Percentiles rank a stretch among this genome's conserved stretches.
These are phyloP conservation scores for Astraeus odoratus DNA, from an alignment of 768 basidiomycete genomes.

Conservation along the genomic window DNA sequence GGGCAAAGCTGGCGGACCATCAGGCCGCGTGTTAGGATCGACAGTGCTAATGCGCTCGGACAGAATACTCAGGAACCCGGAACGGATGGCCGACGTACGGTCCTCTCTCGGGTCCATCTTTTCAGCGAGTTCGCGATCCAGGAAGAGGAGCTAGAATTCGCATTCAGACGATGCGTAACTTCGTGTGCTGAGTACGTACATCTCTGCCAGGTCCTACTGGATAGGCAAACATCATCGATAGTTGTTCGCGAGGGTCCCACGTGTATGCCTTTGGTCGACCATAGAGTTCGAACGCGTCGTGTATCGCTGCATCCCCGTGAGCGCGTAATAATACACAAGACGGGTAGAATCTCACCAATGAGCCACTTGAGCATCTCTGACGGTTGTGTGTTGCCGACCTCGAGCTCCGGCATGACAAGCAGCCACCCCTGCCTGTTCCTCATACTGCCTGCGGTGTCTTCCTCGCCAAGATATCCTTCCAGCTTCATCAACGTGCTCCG, in stretches of 20 bases:
- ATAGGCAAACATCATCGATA: constrained; percentile 90
- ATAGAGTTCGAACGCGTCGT: constrained; percentile 83
- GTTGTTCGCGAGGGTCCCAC: constrained; percentile 82
- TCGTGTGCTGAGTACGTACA: constrained; percentile 39
- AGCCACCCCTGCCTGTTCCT: constrained; percentile 76
- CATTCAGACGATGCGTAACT: constrained; percentile 8
- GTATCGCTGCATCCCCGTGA: constrained; percentile 47
- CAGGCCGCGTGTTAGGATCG: constrained; percentile 12
- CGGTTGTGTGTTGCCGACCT: constrained; percentile 52
- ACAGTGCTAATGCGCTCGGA: constrained; percentile 53
- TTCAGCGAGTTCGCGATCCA: constrained; percentile 79
- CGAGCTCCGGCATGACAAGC: constrained; percentile 84
- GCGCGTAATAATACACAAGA: background rate
- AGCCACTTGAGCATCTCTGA: constrained; percentile 90
- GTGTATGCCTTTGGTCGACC: constrained; percentile 81
- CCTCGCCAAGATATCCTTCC: constrained; percentile 77
- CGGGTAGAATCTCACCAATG: constrained; percentile 50
- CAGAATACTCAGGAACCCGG: constrained; percentile 55
- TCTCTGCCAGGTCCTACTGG: constrained; percentile 80
- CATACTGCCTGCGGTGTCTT: constrained; percentile 63
- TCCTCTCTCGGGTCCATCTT: constrained; percentile 71
- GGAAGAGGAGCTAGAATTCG: constrained; percentile 62
- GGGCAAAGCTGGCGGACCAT: constrained; percentile 12
- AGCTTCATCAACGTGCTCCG: constrained; percentile 88
- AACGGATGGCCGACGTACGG: constrained; percentile 63